Percentiles rank a stretch among this genome's conserved stretches.
phyloP scores from a whole-genome alignment of 2,329 filamentous ascomycete species.

The Cryphonectria nitschkei region DNA sequence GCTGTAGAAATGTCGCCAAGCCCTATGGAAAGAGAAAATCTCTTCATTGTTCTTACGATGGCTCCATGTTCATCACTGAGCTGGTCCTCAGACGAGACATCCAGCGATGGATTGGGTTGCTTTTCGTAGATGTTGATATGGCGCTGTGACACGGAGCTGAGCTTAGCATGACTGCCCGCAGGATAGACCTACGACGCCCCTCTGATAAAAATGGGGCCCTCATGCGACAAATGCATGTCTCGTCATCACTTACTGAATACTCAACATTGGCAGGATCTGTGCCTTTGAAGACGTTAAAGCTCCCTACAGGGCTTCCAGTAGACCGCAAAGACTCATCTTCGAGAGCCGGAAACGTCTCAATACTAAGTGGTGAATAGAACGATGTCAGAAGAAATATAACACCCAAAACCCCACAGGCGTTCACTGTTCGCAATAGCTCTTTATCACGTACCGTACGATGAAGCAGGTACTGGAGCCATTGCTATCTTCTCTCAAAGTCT shows the following conservation, averaged over 20 bases:
- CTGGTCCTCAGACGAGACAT: background rate
- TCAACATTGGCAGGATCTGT: conserved; percentile 5
- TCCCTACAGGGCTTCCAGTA: background rate
- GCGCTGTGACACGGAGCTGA: background rate
- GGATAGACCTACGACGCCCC: too few species aligned
- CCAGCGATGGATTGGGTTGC: background rate
- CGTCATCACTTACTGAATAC: background rate
- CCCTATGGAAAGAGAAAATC: background rate
- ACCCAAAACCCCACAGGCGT: too few species aligned
- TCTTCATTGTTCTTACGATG: background rate
- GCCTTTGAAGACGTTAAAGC: conserved; percentile 5
- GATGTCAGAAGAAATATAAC: background rate
- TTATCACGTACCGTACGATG: conserved; percentile 11
- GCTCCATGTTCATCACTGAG: background rate
- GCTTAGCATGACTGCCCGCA: background rate
- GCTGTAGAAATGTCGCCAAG: background rate
- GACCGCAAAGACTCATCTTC: background rate
- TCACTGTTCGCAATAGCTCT: rapidly evolving
- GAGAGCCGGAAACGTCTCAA: conserved; percentile 4
- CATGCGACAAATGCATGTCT: too few species aligned
- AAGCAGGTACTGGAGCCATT: background rate
- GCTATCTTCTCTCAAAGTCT: conserved; percentile 7
- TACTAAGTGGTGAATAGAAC: background rate
- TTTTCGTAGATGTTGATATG: conserved; percentile 11
- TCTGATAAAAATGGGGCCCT: background rate